phyloP scores from a whole-genome alignment of 2,329 filamentous ascomycete genomes.

The Penicillium freii region DNA sequence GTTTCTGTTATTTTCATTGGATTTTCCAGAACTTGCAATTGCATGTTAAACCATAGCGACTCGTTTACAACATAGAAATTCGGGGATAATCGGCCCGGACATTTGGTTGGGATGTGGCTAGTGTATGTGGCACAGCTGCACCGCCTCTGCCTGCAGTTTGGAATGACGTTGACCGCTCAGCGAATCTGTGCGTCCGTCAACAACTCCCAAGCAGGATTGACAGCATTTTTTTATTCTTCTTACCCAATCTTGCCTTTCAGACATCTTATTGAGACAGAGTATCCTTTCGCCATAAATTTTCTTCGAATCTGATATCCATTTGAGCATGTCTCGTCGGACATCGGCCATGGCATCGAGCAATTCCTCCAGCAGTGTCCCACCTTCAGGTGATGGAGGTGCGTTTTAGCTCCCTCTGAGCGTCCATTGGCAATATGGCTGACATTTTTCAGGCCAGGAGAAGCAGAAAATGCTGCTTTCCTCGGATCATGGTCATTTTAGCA shows the following conservation, averaged over 20 bases:
- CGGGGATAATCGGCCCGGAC: not conserved
- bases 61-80: not conserved
- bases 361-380: slow-evolving; percentile 31
- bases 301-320: slow-evolving; percentile 10
- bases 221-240: slow-evolving; percentile 17
- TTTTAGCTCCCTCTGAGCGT: slow-evolving; percentile 12
- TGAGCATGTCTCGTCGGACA: slow-evolving; percentile 43
- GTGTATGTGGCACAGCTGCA: slow-evolving; percentile 28
- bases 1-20: slow-evolving; percentile 15
- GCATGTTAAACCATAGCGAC: not conserved
- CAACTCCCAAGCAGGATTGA: slow-evolving; percentile 31
- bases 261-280: slow-evolving; percentile 2
- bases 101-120: slow-evolving; percentile 23
- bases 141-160: slow-evolving; percentile 24
- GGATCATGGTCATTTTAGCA: slow-evolving; percentile 51
- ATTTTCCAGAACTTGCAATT: not conserved
- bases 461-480: slow-evolving; percentile 50
- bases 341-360: slow-evolving; percentile 35
- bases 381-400: slow-evolving; percentile 36
- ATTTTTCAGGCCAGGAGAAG: slow-evolving; percentile 45
- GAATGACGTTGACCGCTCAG: slow-evolving; percentile 40
- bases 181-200: slow-evolving; percentile 37
- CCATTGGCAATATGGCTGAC: slow-evolving; percentile 14
- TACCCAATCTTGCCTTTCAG: slow-evolving; percentile 12
- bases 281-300: slow-evolving; percentile 5